Base-by-base conservation (phyloP, 2,329 filamentous ascomycete species). In the Boeremia exigua region DNA sequence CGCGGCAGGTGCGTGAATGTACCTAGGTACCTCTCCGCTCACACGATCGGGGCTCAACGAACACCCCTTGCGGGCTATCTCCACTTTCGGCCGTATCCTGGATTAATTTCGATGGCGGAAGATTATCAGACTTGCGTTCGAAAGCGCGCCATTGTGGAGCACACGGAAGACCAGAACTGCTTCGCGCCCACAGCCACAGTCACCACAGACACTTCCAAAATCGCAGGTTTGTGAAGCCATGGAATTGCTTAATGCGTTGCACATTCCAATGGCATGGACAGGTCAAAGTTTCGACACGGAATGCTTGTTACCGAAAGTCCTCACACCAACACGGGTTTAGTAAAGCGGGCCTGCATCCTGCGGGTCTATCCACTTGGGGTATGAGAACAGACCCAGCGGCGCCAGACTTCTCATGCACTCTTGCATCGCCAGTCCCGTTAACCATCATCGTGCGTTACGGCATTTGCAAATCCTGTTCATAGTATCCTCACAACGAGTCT, bases 341-440 rank as follows among this genome's bases (percentile, higher is more conserved):
- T 58, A 59, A 67, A 66, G 66, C 63, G 63, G 60, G 66, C 57
- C 67, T 66, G 64, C 66, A 60, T 59, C 56, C 64, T 67, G 67
- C 62, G 56, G 58, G 64, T 49, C 62, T 54, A 62, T 56, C 47
- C 53, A 61, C 55, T 60, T 64, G 51, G 59, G 55, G 56, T 55
- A 62, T 59, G 59, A 61, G 60, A 52, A 57, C 42, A 58, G 55
- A 55, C 48, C 58, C 54, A 59, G 57, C 63, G 52, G 62, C 60
- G 65, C 63, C 66, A 64, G 54, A 56, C 59, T 65, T 64, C 43
- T 56, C 50, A 66, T 66, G 64, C 64, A 64, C 54, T 62, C 56
- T 65, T 59, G 51, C 58, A 55, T 60, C 58, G 58, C 59, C 57
- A 45, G 45, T 60, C 54, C 56, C 61, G 58, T 55, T 60, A 55